Evolutionary conservation across 2,329 filamentous ascomycete genomes (phyloP).

Genomic region (Cladophialophora chaetospira): DNA sequence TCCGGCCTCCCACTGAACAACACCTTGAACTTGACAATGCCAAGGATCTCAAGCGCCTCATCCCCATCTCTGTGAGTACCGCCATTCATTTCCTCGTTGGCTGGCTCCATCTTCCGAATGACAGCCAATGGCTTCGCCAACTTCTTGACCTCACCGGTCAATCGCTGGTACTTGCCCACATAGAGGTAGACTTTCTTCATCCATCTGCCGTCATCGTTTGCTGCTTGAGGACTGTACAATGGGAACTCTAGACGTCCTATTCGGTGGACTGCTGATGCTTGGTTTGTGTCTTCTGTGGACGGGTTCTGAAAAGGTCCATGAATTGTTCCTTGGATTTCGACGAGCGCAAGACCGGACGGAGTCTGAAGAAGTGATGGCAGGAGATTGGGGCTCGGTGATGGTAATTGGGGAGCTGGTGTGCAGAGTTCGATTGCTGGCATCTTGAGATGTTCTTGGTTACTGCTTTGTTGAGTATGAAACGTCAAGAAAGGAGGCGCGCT

Average conservation of each 20-base stretch:
- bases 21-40: conserved; percentile 84
- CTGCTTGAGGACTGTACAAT: conserved; percentile 61
- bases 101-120: conserved; percentile 59
- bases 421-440: conserved; percentile 50
- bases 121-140: conserved; percentile 76
- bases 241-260: conserved; percentile 80
- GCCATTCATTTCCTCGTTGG: conserved; percentile 30
- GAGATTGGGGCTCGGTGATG: conserved; percentile 49
- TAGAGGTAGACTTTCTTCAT: conserved; percentile 90
- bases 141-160: conserved; percentile 89
- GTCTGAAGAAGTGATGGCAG: conserved; percentile 85
- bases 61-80: conserved; percentile 39
- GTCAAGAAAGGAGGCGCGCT: too few species aligned
- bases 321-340: conserved; percentile 91
- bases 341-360: conserved; percentile 80
- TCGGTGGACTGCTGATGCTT: conserved; percentile 47
- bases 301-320: conserved; percentile 63
- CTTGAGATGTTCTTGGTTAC: background rate
- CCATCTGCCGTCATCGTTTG: conserved; percentile 65
- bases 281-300: conserved; percentile 23
- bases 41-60: conserved; percentile 74
- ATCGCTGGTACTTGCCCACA: conserved; percentile 82
- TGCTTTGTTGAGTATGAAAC: too few species aligned
- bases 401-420: conserved; percentile 29
- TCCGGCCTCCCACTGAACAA: conserved; percentile 83